phyloP scores from a whole-genome alignment of 1,284 basidiomycete genomes.

The Polyporus tsugae region DNA sequence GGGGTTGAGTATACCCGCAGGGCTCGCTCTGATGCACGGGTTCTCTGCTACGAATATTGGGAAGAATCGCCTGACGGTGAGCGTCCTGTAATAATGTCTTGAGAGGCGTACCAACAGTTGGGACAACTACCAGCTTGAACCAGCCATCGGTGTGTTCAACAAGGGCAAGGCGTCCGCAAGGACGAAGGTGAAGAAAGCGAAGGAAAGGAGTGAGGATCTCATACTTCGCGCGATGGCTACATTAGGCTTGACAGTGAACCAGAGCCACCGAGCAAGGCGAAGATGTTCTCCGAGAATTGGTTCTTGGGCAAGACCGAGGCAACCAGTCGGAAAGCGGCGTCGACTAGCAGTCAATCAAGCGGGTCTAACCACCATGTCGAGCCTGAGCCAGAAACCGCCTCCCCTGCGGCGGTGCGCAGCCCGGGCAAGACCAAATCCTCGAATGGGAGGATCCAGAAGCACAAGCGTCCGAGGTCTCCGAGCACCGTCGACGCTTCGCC shows the following conservation, averaged over 20 bases:
- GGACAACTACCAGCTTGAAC: constrained; percentile 55
- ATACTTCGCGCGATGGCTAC: background rate
- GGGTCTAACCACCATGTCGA: background rate
- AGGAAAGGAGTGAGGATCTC: constrained; percentile 22
- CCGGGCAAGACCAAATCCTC: background rate
- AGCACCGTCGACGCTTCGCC: background rate
- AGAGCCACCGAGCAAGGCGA: constrained; percentile 25
- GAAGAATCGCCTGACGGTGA: constrained; percentile 73
- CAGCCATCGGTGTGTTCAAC: constrained; percentile 68
- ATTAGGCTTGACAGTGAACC: background rate
- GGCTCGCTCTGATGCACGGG: constrained; percentile 77
- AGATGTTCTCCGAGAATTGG: constrained; percentile 57
- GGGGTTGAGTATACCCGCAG: constrained; percentile 47
- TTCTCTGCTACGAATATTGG: constrained; percentile 77
- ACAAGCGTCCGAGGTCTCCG: constrained; percentile 8
- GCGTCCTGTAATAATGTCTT: constrained; percentile 23
- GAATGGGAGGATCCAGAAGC: background rate
- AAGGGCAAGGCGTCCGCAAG: constrained; percentile 74
- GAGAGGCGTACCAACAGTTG: constrained; percentile 44
- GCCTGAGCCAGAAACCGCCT: constrained; percentile 1
- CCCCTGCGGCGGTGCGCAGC: background rate
- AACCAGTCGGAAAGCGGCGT: background rate
- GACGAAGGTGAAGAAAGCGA: constrained; percentile 34
- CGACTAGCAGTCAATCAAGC: background rate
- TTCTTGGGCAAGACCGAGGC: constrained; percentile 51